Evolutionary conservation across 179 eudicot genomes (phyloP).

Genomic region (Gypsophila paniculata): DNA sequence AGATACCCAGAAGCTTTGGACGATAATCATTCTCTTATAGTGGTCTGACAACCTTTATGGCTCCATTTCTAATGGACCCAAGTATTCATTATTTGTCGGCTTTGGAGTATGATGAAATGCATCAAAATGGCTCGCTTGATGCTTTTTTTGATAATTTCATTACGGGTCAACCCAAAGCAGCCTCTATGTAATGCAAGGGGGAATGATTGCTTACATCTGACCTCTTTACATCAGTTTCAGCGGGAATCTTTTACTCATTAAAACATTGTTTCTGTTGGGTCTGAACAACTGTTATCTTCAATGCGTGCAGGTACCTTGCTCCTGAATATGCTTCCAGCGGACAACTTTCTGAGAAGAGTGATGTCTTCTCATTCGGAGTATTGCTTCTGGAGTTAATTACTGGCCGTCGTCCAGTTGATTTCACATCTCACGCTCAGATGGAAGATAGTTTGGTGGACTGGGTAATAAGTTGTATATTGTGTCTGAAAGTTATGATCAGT

Average conservation of each 20-base stretch:
- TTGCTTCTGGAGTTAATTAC: constrained; percentile 79
- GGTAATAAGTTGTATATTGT: constrained; percentile 40
- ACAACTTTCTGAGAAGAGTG: constrained; percentile 83
- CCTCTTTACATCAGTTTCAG: background rate
- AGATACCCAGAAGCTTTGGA: too few relatives aligned
- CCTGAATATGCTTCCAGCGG: constrained; percentile 92
- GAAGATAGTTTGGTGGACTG: constrained; percentile 95
- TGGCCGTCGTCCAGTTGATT: constrained; percentile 79
- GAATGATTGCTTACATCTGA: background rate
- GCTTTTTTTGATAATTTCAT: too few relatives aligned
- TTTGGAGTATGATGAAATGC: too few relatives aligned
- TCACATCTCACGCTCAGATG: constrained; percentile 41
- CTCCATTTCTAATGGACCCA: too few relatives aligned
- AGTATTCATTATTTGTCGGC: too few relatives aligned
- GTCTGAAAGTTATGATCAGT: background rate
- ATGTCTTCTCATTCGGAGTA: constrained; percentile 85
- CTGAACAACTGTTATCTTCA: constrained; percentile 2
- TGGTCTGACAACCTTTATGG: too few relatives aligned
- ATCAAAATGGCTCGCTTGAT: too few relatives aligned
- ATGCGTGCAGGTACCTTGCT: constrained; percentile 62
- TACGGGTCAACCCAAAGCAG: too few relatives aligned
- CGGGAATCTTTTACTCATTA: background rate
- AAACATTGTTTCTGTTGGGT: background rate
- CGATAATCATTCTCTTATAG: too few relatives aligned
- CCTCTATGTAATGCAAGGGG: background rate